Conservation (phyloP, 148 eudicot species). For the Fagopyrum tataricum region DNA sequence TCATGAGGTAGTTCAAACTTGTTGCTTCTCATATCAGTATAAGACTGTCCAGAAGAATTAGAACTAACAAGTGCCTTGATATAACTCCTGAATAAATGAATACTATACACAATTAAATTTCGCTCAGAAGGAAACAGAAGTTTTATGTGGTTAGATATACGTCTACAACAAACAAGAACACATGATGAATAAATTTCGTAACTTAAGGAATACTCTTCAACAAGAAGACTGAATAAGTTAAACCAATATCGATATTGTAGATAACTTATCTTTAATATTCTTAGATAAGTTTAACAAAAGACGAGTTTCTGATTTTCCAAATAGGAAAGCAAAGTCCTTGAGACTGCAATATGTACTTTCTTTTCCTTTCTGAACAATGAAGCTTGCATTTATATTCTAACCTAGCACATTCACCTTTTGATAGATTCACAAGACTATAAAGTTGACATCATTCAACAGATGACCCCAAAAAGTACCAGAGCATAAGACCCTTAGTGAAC, state of each 20-base stretch:
- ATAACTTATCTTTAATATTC: not conserved
- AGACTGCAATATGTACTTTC: not conserved
- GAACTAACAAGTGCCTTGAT: constrained; percentile 47
- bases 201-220: not conserved
- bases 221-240: not conserved
- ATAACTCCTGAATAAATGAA: constrained; percentile 36
- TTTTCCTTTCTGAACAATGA: not conserved
- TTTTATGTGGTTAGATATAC: not conserved
- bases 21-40: constrained; percentile 21
- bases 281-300: not conserved
- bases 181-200: not conserved
- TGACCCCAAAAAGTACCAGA: not conserved
- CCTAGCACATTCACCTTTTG: not conserved
- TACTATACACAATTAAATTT: not conserved
- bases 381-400: not conserved
- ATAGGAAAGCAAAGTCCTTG: not conserved
- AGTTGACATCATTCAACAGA: not conserved
- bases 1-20: constrained; percentile 55
- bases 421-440: not conserved
- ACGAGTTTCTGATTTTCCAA: not conserved
- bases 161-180: not conserved
- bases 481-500: not conserved
- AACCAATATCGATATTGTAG: not conserved
- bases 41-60: constrained; percentile 25
- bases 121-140: not conserved